Base-by-base conservation (phyloP, 2,329 filamentous ascomycete genomes). In the Xylariaceae sp. region DNA sequence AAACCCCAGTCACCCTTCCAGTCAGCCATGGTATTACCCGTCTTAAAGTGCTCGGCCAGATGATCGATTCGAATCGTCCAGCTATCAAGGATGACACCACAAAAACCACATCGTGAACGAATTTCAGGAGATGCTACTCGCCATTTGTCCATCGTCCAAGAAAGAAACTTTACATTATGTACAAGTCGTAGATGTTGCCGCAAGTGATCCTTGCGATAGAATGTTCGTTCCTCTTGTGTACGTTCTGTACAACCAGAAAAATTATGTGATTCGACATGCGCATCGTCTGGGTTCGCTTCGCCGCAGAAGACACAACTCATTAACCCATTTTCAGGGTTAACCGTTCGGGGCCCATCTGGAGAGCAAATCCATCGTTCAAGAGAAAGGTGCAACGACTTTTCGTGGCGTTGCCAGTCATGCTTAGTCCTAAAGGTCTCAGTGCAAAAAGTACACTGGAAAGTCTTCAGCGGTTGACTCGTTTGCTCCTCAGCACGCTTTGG, bases 1-100 rank as follows among this genome's bases (percentile, higher is more conserved):
- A 87, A 86, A 76, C 84, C 84, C 83, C 84, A 86, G 70, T 85
- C 84, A 73, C 84, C 84, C 76, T 85, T 84, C 84, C 84, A 87
- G 69, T 86, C 82, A 58, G 80, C 81, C 84, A 87, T 87, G 64
- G 81, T 83, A 59, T 80, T 81, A 72, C 84, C 83, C 21, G 77
- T 81, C 71, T 85, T 86, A 75, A 86, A 87, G 69, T 87, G 84
- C 59, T 86, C 82, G n/a, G 84, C 84, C 32, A 87, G 71, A 64
- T 87, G 84, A 62, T 87, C 84, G 13, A 81, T 75, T 65, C 84
- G 76, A 50, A 79, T 75, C 8, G 77, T 78, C 84, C 84, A 87
- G 37, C 79, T 83, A 61, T 83, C 80, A 74, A 86, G 80, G 11
- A 83, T 74, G 50, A 81, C 77, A 43, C 81, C 81, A 63, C 84